These are phyloP conservation scores for Camellia lanceoleosa DNA, from an alignment of 148 eudicot genomes.

Conservation along the genomic window DNA sequence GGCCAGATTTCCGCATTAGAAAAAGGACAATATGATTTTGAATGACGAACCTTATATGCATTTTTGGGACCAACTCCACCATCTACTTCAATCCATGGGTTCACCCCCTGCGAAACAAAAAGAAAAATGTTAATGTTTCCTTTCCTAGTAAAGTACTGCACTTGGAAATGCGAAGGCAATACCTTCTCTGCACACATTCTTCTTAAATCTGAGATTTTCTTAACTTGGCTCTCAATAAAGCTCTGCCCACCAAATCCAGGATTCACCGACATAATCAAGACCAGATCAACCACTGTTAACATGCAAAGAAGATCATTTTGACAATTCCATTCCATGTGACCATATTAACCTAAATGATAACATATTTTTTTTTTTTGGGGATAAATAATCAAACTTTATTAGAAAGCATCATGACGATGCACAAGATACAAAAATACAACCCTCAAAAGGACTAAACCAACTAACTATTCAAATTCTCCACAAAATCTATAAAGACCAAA, in stretches of 20 bases:
- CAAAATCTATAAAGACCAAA: too few species aligned
- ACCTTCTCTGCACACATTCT: conserved; percentile 93
- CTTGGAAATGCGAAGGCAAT: conserved; percentile 16
- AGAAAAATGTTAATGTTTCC: background rate
- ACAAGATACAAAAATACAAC: too few species aligned
- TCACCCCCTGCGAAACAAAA: conserved; percentile 71
- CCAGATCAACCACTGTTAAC: conserved; percentile 82
- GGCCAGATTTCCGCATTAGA: background rate
- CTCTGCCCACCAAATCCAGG: conserved; percentile 99
- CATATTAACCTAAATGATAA: background rate
- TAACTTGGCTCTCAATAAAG: conserved; percentile 99
- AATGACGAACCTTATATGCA: conserved; percentile 75
- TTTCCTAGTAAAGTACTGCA: background rate
- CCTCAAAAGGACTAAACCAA: too few species aligned
- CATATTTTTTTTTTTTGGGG: background rate
- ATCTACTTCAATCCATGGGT: conserved; percentile 99
- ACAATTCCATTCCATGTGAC: conserved; percentile 14
- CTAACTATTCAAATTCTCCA: too few species aligned
- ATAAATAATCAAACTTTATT: too few species aligned
- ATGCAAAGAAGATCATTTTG: conserved; percentile 13
- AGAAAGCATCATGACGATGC: too few species aligned
- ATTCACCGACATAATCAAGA: conserved; percentile 97
- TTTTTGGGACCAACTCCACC: conserved; percentile 96
- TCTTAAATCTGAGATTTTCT: conserved; percentile 88
- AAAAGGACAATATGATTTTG: background rate